Evolutionary conservation across 1,139 yeast genomes (phyloP).

Genomic region (Geotrichum europaeum): DNA sequence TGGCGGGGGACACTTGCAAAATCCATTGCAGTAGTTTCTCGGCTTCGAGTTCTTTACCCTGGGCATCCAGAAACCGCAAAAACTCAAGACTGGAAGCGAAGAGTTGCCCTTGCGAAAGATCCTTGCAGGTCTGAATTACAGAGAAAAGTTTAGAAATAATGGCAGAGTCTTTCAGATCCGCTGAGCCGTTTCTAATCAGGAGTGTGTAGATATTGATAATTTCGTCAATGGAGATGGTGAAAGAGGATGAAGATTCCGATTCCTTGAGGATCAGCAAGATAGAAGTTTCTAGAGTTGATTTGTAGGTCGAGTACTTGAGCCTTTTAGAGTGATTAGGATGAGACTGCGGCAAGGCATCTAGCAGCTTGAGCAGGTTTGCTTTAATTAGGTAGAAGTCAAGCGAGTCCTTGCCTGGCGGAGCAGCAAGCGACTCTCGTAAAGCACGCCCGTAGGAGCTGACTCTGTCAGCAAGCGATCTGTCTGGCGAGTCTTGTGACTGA

Average conservation of each 20-base stretch:
- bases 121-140: constrained; percentile 9
- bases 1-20: constrained; percentile 3
- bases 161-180: background rate
- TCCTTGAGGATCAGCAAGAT: constrained; percentile 7
- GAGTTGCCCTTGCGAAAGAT: constrained; percentile 5
- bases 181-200: constrained; percentile 9
- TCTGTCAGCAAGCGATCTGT: background rate
- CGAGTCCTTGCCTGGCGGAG: constrained; percentile 14
- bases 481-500: background rate
- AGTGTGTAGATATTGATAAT: constrained; percentile 1
- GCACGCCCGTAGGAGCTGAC: constrained; percentile 9
- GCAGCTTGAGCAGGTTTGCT: constrained; percentile 4
- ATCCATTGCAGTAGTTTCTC: constrained; percentile 14
- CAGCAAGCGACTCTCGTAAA: constrained; percentile 16
- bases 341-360: constrained; percentile 6
- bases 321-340: background rate
- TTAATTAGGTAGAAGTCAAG: constrained; percentile 13
- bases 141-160: constrained; percentile 11
- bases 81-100: constrained; percentile 11
- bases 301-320: constrained; percentile 1
- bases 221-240: constrained; percentile 6
- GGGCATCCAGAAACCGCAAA: constrained; percentile 12
- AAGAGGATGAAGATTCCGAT: constrained; percentile 9
- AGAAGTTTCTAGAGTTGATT: constrained; percentile 5
- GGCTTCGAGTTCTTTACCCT: constrained; percentile 7